A percentile compares a stretch with the other conserved stretches of the same genome.
Evolutionary conservation across 495 filamentous ascomycete species (phyloP).

Genomic region (Talaromyces borbonicus): DNA sequence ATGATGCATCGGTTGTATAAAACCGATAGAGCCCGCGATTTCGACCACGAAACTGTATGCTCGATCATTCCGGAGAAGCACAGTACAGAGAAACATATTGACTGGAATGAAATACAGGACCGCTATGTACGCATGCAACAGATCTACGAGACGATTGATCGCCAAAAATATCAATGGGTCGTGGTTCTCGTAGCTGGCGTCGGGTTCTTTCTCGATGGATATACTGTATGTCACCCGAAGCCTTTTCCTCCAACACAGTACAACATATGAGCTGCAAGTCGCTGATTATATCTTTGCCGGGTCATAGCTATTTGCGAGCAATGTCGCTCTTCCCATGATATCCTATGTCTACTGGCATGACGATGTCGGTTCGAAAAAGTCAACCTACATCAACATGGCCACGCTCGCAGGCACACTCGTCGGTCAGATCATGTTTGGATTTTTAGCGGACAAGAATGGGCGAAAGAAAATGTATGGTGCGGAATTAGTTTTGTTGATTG

Average conservation of each 20-base stretch:
- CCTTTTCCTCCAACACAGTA: background rate
- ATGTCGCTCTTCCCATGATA: conserved; percentile 52
- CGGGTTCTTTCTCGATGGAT: conserved; percentile 61
- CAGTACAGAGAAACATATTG: background rate
- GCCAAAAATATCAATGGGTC: conserved; percentile 36
- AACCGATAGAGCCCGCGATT: conserved; percentile 39
- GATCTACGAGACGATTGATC: conserved; percentile 40
- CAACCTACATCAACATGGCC: conserved; percentile 47
- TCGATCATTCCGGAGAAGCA: background rate
- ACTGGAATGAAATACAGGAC: conserved; percentile 19
- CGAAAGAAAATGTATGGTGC: conserved; percentile 54
- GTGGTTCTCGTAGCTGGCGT: conserved; percentile 51
- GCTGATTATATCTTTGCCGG: background rate
- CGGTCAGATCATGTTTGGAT: conserved; percentile 54
- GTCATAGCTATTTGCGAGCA: conserved; percentile 48
- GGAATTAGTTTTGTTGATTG: conserved; percentile 51
- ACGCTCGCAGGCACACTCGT: conserved; percentile 49
- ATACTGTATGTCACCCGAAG: conserved; percentile 55
- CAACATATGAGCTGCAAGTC: background rate
- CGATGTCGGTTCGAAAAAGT: conserved; percentile 24
- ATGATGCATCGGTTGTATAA: conserved; percentile 35
- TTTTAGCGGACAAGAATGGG: conserved; percentile 51
- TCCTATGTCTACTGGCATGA: conserved; percentile 53
- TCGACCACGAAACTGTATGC: conserved; percentile 38
- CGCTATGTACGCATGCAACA: conserved; percentile 39